Conservation (phyloP, 2,329 filamentous ascomycete species). For the Alternaria conjuncta region DNA sequence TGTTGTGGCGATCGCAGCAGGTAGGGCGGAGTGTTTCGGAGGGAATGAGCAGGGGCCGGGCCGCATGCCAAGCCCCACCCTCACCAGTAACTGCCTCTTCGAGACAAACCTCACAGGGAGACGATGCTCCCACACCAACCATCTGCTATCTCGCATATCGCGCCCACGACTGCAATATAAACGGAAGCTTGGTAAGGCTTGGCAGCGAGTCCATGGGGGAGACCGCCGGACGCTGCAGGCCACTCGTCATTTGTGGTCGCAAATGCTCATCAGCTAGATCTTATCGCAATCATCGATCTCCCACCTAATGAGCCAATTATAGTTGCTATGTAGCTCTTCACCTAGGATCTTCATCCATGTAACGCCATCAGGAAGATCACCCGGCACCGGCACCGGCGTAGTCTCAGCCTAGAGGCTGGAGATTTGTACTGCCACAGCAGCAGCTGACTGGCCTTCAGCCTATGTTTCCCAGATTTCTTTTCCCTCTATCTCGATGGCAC, state of each 20-base stretch:
- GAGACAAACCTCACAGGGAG: not conserved
- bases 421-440: not conserved
- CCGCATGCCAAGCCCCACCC: not conserved
- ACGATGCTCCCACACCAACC: not conserved
- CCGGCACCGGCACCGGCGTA: not conserved
- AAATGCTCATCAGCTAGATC: not conserved
- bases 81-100: not conserved
- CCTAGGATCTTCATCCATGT: not conserved
- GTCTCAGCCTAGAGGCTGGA: not conserved
- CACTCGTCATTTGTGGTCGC: not conserved
- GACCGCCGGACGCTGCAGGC: not conserved
- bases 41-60: not conserved
- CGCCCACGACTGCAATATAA: not conserved
- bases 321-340: not conserved
- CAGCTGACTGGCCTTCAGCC: not conserved
- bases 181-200: not conserved
- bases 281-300: not conserved
- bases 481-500: not conserved
- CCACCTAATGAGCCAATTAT: not conserved
- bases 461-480: not conserved
- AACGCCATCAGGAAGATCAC: not conserved
- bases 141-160: not conserved
- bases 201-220: not conserved
- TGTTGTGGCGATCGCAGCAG: not conserved
- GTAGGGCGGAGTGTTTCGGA: not conserved